Conservation (phyloP, 139 green algal genomes). For the Chlorella sp. region DNA sequence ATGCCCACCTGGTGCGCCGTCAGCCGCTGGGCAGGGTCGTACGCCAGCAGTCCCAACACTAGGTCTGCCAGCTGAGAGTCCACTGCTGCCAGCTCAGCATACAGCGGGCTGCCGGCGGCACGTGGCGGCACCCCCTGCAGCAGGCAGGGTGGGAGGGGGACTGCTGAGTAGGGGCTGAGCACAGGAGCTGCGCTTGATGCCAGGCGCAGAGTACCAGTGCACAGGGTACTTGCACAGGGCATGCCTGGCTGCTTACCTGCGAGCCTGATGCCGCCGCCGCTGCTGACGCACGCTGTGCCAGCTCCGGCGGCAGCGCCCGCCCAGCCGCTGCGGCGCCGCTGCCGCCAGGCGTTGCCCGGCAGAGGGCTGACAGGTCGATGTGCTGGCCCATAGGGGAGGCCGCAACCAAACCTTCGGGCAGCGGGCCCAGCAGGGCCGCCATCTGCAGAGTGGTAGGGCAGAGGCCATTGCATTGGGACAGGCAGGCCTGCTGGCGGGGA, state of each 20-base stretch:
- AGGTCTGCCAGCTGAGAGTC: slow-evolving; percentile 45
- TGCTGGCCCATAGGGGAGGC: slow-evolving; percentile 17
- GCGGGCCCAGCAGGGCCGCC: slow-evolving; percentile 37
- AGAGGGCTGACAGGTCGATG: neutral
- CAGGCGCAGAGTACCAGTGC: too few species aligned
- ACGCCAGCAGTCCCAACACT: slow-evolving; percentile 47
- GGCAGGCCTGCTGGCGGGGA: too few species aligned
- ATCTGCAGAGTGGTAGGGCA: slow-evolving; percentile 32
- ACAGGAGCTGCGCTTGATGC: too few species aligned
- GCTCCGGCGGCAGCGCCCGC: neutral
- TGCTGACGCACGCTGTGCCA: neutral
- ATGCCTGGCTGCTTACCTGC: too few species aligned
- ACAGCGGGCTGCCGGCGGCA: neutral
- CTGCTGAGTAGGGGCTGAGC: too few species aligned
- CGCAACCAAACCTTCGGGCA: slow-evolving; percentile 8
- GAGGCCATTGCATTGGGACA: too few species aligned
- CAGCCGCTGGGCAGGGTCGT: slow-evolving; percentile 38
- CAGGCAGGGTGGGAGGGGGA: too few species aligned
- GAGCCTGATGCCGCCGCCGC: too few species aligned
- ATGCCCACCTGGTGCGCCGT: slow-evolving; percentile 40
- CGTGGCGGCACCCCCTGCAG: neutral
- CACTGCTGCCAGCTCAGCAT: slow-evolving; percentile 37
- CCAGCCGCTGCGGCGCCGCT: neutral
- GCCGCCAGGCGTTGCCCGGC: neutral
- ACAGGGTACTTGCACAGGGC: too few species aligned